Percentiles rank a stretch among this genome's conserved stretches.
Conservation (phyloP, 2,329 filamentous ascomycete species). For the Chaetomium globosum region DNA sequence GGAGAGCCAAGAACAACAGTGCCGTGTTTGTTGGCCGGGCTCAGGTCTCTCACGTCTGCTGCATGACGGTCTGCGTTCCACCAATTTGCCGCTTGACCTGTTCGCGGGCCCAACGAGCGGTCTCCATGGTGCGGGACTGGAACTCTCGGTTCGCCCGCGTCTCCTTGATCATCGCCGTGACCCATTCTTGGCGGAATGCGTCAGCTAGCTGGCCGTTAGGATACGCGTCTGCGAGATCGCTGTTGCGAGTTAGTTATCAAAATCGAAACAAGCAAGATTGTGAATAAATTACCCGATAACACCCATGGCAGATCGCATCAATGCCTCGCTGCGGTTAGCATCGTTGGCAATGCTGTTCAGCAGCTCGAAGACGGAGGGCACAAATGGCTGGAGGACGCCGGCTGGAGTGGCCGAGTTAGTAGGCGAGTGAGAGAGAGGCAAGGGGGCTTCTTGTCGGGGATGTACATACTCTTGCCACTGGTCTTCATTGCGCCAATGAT, state of each 20-base stretch:
- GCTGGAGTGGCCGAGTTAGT: slow-evolving; percentile 53
- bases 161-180: slow-evolving; percentile 87
- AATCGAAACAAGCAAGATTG: not conserved
- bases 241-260: slow-evolving; percentile 49
- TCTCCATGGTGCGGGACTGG: slow-evolving; percentile 81
- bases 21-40: slow-evolving; percentile 24
- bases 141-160: slow-evolving; percentile 88
- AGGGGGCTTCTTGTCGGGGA: not conserved
- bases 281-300: slow-evolving; percentile 79
- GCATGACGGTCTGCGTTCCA: slow-evolving; percentile 56
- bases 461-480: slow-evolving; percentile 69
- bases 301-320: slow-evolving; percentile 94
- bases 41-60: slow-evolving; percentile 49
- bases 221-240: slow-evolving; percentile 92
- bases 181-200: slow-evolving; percentile 88
- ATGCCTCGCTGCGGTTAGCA: slow-evolving; percentile 82
- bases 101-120: slow-evolving; percentile 94
- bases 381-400: slow-evolving; percentile 71
- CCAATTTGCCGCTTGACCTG: slow-evolving; percentile 90
- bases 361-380: slow-evolving; percentile 84
- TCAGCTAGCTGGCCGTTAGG: slow-evolving; percentile 83
- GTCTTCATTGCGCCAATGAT: slow-evolving; percentile 93
- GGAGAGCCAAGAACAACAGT: slow-evolving; percentile 20
- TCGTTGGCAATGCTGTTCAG: slow-evolving; percentile 80
- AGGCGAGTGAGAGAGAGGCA: slow-evolving; percentile 32